These are phyloP conservation scores for Porcisia hertigi DNA, from an alignment of 208 protist species.

Conservation along the genomic window DNA sequence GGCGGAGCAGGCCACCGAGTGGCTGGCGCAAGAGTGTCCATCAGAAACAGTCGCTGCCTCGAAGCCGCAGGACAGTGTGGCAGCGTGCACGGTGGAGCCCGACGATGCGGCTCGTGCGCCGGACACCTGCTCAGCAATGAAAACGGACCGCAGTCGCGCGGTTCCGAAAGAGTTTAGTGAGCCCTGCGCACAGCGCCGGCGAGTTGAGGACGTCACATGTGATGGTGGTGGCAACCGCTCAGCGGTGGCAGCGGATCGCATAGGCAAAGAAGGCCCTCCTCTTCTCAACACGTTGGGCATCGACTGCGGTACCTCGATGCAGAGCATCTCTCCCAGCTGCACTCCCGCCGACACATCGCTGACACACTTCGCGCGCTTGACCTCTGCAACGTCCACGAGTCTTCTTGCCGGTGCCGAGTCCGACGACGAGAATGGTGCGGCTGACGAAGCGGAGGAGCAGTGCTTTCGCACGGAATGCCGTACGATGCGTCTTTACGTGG, in stretches of 20 bases:
- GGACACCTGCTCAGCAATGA: not conserved
- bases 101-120: not conserved
- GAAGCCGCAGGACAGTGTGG: conserved; percentile 1
- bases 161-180: not conserved
- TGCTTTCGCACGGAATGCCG: conserved; percentile 15
- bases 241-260: not conserved
- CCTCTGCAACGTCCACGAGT: not conserved
- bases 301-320: not conserved
- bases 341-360: not conserved
- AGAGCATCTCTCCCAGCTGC: not conserved
- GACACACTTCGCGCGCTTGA: not conserved
- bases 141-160: not conserved
- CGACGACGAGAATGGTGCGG: not conserved
- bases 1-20: conserved; percentile 42
- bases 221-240: not conserved
- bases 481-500: conserved; percentile 47
- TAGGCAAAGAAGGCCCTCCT: not conserved
- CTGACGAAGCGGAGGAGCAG: conserved; percentile 9
- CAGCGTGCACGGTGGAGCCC: not conserved
- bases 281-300: not conserved
- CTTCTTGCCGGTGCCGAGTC: not conserved
- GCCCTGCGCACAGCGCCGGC: not conserved
- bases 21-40: conserved; percentile 22
- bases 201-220: not conserved
- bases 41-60: not conserved